Evolutionary conservation across 352 stramenopile genomes (phyloP).

Genomic region (Phytophthora hybrid): DNA sequence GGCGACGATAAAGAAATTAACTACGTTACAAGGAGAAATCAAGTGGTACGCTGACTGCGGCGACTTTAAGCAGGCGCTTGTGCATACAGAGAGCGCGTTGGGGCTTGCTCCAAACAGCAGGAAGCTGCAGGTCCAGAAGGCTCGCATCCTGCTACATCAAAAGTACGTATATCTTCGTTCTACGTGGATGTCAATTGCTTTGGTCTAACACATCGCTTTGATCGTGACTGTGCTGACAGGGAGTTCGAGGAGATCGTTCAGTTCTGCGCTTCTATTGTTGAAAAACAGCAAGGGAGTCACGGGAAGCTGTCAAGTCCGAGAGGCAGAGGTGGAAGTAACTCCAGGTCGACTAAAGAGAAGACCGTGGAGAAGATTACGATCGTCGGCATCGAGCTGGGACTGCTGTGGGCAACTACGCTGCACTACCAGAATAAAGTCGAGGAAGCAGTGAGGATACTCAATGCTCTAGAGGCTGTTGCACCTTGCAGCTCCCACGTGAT

Average conservation of each 20-base stretch:
- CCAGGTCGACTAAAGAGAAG: constrained; percentile 21
- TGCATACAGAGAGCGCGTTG: constrained; percentile 61
- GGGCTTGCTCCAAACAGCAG: constrained; percentile 58
- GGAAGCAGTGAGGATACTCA: constrained; percentile 61
- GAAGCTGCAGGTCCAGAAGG: constrained; percentile 72
- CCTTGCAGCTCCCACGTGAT: constrained; percentile 81
- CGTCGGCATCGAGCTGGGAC: constrained; percentile 70
- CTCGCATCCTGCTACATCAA: constrained; percentile 65
- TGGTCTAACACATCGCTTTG: background rate
- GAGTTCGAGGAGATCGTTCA: constrained; percentile 59
- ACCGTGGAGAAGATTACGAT: constrained; percentile 53
- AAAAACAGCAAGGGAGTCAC: constrained; percentile 53
- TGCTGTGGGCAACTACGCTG: constrained; percentile 65
- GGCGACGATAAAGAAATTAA: constrained; percentile 56
- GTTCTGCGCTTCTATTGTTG: constrained; percentile 60
- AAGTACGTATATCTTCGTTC: constrained; percentile 51
- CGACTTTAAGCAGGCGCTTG: constrained; percentile 57
- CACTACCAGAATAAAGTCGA: constrained; percentile 81
- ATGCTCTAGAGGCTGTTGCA: constrained; percentile 65
- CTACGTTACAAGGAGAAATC: constrained; percentile 56
- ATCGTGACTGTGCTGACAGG: constrained; percentile 37
- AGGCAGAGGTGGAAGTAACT: constrained; percentile 9
- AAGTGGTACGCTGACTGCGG: constrained; percentile 63
- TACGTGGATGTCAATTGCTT: background rate
- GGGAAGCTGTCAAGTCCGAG: constrained; percentile 5